Conservation (phyloP, 2,329 filamentous ascomycete genomes). For the Diaporthe australafricana region DNA sequence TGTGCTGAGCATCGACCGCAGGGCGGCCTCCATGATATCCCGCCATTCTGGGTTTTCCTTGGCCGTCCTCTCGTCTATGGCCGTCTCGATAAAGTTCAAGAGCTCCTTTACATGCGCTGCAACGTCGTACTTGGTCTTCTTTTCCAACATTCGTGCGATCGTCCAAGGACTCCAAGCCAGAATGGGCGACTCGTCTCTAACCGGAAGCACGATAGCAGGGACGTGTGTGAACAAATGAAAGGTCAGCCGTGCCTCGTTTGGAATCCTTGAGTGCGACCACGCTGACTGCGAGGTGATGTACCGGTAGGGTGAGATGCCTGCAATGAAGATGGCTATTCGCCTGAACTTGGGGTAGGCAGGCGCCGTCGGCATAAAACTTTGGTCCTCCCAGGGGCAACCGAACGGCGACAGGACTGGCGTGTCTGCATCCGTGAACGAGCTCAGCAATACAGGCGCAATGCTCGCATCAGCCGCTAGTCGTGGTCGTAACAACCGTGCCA, state of each 20-base stretch:
- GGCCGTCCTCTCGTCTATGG: conserved; percentile 35
- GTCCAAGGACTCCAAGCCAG: conserved; percentile 41
- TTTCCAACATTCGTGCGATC: conserved; percentile 38
- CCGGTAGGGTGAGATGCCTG: conserved; percentile 40
- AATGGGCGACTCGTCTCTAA: conserved; percentile 37
- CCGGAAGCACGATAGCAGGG: conserved; percentile 39
- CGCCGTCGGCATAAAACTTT: conserved; percentile 21
- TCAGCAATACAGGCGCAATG: conserved; percentile 38
- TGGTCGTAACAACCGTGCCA: conserved; percentile 37
- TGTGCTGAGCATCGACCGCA: conserved; percentile 35
- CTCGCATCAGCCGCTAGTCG: conserved; percentile 37
- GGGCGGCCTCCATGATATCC: conserved; percentile 24
- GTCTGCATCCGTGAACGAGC: conserved; percentile 34
- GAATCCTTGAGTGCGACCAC: conserved; percentile 40
- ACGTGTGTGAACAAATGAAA: conserved; percentile 40
- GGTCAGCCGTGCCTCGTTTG: conserved; percentile 38
- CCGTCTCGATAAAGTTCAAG: conserved; percentile 34
- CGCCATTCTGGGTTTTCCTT: conserved; percentile 33
- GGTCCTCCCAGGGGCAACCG: conserved; percentile 31
- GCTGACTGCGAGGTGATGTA: conserved; percentile 37
- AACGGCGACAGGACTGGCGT: conserved; percentile 38
- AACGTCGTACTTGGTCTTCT: conserved; percentile 31
- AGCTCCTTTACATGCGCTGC: conserved; percentile 34
- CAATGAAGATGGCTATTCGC: conserved; percentile 37
- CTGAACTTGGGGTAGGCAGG: conserved; percentile 34